A percentile compares a stretch with the other conserved stretches of the same genome.
Evolutionary conservation across 1,284 basidiomycete species (phyloP).

Genomic region (Caloboletus inedulis): DNA sequence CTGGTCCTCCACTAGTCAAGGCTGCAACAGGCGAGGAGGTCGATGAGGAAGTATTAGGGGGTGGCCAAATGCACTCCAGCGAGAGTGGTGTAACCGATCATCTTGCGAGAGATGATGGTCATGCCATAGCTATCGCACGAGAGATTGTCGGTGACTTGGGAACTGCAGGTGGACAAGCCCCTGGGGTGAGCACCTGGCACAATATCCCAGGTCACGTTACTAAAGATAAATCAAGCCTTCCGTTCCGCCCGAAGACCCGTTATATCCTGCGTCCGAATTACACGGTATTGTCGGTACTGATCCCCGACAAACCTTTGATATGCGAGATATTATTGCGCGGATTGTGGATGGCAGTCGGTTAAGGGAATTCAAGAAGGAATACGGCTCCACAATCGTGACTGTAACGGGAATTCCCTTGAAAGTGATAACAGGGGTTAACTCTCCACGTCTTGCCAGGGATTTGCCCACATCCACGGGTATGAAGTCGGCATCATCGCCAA

Average conservation of each 20-base stretch:
- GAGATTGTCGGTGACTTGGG: constrained; percentile 81
- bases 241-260: constrained; percentile 62
- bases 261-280: constrained; percentile 79
- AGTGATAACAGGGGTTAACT: constrained; percentile 6
- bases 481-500: constrained; percentile 89
- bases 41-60: constrained; percentile 89
- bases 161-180: constrained; percentile 48
- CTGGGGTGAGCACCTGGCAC: constrained; percentile 40
- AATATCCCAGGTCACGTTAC: constrained; percentile 1
- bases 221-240: constrained; percentile 47
- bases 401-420: constrained; percentile 41
- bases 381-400: constrained; percentile 87
- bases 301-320: constrained; percentile 84
- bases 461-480: constrained; percentile 87
- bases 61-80: constrained; percentile 91
- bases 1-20: constrained; percentile 92
- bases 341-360: constrained; percentile 90
- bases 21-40: constrained; percentile 93
- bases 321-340: constrained; percentile 90
- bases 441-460: constrained; percentile 55
- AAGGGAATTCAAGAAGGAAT: constrained; percentile 94
- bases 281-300: constrained; percentile 92
- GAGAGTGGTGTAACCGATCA: constrained; percentile 95
- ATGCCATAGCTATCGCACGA: constrained; percentile 83
- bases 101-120: constrained; percentile 83